Evolutionary conservation across 192 early-diverging fungal genomes (phyloP).

Genomic region (Mortierella hygrophila): DNA sequence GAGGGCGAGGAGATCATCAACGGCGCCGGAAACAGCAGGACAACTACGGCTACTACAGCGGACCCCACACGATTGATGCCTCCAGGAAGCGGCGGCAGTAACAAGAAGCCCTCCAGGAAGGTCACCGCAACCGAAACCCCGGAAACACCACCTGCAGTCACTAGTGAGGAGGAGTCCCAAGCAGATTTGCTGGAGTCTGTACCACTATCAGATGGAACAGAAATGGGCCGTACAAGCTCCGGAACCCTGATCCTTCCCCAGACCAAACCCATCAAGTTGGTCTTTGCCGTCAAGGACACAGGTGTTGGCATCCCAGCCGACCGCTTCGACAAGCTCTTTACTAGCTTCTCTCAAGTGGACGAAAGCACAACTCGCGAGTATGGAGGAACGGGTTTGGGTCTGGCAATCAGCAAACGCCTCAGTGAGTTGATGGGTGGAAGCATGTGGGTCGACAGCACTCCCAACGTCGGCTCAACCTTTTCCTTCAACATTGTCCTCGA

Average conservation of each 20-base stretch:
- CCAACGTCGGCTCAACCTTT: conserved; percentile 68
- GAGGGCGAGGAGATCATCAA: conserved; percentile 13
- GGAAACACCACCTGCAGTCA: not conserved
- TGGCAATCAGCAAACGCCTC: conserved; percentile 75
- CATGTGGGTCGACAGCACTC: conserved; percentile 68
- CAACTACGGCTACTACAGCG: not conserved
- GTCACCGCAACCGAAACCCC: not conserved
- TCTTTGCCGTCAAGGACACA: conserved; percentile 67
- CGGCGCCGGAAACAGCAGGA: not conserved
- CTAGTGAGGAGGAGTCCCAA: not conserved
- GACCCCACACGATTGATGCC: conserved; percentile 20
- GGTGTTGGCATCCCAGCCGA: conserved; percentile 74
- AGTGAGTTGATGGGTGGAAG: conserved; percentile 75
- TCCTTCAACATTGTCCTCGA: conserved; percentile 62
- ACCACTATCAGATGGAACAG: not conserved
- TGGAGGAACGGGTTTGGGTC: conserved; percentile 74
- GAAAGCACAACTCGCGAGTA: conserved; percentile 68
- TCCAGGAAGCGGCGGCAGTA: not conserved
- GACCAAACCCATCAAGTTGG: conserved; percentile 33
- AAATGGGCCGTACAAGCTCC: conserved; percentile 16
- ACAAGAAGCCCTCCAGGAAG: not conserved
- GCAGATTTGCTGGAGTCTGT: not conserved
- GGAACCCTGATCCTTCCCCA: not conserved
- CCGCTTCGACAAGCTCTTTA: conserved; percentile 68
- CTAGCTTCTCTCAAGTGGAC: conserved; percentile 75